phyloP scores from a whole-genome alignment of 345 rosid genomes.

The Cardamine occulta region DNA sequence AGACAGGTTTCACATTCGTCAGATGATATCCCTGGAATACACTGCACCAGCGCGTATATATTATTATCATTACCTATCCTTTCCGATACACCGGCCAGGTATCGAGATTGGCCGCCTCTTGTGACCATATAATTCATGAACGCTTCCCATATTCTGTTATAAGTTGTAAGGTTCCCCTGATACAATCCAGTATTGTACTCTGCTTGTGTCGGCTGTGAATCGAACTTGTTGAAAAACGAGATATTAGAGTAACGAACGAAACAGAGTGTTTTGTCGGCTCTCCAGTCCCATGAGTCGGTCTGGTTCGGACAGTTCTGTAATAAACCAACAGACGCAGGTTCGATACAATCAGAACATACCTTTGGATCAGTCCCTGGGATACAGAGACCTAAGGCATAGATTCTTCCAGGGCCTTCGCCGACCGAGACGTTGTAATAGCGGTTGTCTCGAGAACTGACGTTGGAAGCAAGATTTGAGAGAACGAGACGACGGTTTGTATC shows the following conservation, averaged over 20 bases:
- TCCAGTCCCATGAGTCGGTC: conserved; percentile 48
- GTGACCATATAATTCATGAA: conserved; percentile 19
- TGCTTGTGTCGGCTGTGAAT: neutral
- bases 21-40: conserved; percentile 28
- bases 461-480: conserved; percentile 39
- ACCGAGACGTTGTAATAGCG: conserved; percentile 39
- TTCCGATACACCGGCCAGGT: conserved; percentile 10
- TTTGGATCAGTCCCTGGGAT: conserved; percentile 20
- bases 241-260: conserved; percentile 51
- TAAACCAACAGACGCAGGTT: conserved; percentile 5
- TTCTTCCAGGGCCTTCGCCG: conserved; percentile 27
- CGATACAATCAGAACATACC: conserved; percentile 43
- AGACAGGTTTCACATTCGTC: conserved; percentile 10
- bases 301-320: conserved; percentile 38
- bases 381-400: conserved; percentile 45
- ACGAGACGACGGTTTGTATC: conserved; percentile 37
- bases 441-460: conserved; percentile 18
- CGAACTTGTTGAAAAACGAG: conserved; percentile 21
- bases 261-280: conserved; percentile 34
- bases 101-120: neutral
- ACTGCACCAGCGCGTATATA: conserved; percentile 26
- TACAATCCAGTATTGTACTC: neutral
- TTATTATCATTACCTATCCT: conserved; percentile 14
- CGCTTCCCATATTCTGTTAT: conserved; percentile 12
- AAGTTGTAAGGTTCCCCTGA: conserved; percentile 9